phyloP scores from a whole-genome alignment of 2,329 filamentous ascomycete genomes.

The Colletotrichum melonis region DNA sequence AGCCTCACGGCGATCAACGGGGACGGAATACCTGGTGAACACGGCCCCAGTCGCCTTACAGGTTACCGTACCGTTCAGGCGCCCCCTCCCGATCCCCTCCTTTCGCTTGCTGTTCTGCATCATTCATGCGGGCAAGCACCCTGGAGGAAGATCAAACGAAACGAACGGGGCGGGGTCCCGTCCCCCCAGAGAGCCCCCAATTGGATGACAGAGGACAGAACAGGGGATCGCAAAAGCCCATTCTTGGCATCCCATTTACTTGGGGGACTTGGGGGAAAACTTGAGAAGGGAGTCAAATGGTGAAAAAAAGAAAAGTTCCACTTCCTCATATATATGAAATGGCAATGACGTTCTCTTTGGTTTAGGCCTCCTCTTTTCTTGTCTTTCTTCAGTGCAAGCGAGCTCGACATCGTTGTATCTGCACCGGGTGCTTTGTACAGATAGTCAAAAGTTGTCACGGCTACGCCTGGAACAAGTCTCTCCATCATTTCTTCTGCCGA shows the following conservation, averaged over 20 bases:
- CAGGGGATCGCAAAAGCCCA: neutral
- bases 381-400: neutral
- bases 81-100: neutral
- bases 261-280: neutral
- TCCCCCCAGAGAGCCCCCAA: neutral
- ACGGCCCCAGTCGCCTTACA: constrained; percentile 1
- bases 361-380: neutral
- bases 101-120: constrained; percentile 22
- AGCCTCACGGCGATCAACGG: neutral
- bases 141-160: constrained; percentile 30
- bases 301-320: neutral
- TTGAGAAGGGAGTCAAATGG: neutral
- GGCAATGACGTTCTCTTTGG: constrained; percentile 6
- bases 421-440: too few relatives aligned
- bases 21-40: too few relatives aligned
- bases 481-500: neutral
- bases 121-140: constrained; percentile 24
- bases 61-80: neutral
- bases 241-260: neutral
- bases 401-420: neutral
- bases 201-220: neutral
- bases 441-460: neutral
- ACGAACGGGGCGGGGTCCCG: neutral
- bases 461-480: neutral
- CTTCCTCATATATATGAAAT: constrained; percentile 23